Percentiles rank a stretch among this genome's conserved stretches.
phyloP scores from a whole-genome alignment of 192 early-diverging fungal genomes.

The Linnemannia exigua region DNA sequence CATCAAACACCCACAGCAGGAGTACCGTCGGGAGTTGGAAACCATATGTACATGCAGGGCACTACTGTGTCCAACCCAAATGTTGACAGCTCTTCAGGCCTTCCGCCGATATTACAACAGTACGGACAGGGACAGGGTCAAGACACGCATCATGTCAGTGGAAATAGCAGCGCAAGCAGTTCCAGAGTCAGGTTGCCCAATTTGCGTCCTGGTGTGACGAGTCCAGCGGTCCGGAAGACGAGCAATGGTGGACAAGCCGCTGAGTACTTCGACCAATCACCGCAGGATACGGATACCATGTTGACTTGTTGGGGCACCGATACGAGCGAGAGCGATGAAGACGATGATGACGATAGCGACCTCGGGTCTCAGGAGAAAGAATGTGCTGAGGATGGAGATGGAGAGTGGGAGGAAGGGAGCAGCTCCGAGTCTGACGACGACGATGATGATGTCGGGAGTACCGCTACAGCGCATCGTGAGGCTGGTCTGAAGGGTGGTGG shows the following conservation, averaged over 20 bases:
- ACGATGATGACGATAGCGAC: conserved; percentile 23
- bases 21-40: not conserved
- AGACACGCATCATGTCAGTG: conserved; percentile 16
- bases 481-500: not conserved
- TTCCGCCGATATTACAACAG: not conserved
- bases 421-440: conserved; percentile 35
- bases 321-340: conserved; percentile 22
- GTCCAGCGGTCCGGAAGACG: conserved; percentile 12
- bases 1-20: not conserved
- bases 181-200: conserved; percentile 4
- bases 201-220: not conserved
- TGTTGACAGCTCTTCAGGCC: not conserved
- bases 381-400: conserved; percentile 44
- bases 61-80: not conserved
- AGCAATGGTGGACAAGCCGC: not conserved
- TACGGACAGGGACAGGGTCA: not conserved
- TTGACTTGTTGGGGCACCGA: conserved; percentile 54
- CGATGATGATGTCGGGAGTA: not conserved
- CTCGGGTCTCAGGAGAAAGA: conserved; percentile 17
- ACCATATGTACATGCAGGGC: not conserved
- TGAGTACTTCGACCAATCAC: conserved; percentile 42
- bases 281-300: conserved; percentile 50
- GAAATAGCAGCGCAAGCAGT: conserved; percentile 27
- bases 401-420: conserved; percentile 46
- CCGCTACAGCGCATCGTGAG: not conserved